phyloP scores from a whole-genome alignment of 495 filamentous ascomycete genomes.

The Trichoderma reesei region DNA sequence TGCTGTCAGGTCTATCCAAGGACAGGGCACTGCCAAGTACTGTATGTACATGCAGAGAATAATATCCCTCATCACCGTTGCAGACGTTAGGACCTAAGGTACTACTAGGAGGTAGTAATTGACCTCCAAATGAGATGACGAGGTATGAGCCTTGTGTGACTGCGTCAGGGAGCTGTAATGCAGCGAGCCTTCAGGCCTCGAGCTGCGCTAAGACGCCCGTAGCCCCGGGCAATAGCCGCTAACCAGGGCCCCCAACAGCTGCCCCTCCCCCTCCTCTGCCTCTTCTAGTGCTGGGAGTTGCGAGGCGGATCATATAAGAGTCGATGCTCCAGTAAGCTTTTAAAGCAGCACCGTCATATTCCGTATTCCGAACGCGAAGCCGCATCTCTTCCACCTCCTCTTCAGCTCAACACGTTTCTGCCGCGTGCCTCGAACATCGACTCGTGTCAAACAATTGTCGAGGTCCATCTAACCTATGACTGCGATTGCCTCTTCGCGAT shows the following conservation, averaged over 20 bases:
- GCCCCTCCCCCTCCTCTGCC: slow-evolving; percentile 6
- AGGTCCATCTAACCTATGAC: not conserved
- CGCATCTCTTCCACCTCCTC: not conserved
- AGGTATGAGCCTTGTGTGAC: not conserved
- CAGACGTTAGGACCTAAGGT: not conserved
- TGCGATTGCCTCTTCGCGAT: not conserved
- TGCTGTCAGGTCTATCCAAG: too few species aligned
- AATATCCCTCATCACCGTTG: not conserved
- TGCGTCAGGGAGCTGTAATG: slow-evolving; percentile 6
- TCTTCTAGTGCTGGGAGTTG: not conserved
- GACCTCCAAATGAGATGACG: not conserved
- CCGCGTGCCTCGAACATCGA: not conserved
- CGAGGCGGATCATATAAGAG: not conserved
- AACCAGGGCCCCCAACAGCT: not conserved
- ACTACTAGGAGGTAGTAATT: not conserved
- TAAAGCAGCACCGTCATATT: too few species aligned
- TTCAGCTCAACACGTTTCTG: too few species aligned
- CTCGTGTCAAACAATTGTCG: too few species aligned
- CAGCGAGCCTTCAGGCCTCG: not conserved
- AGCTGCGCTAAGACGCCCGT: not conserved
- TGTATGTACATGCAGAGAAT: not conserved
- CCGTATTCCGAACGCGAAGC: not conserved
- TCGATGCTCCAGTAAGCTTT: not conserved
- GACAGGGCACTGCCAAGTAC: too few species aligned
- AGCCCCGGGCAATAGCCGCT: not conserved